Conservation (phyloP, 192 early-diverging fungal genomes). For the Coemansia sp. region DNA sequence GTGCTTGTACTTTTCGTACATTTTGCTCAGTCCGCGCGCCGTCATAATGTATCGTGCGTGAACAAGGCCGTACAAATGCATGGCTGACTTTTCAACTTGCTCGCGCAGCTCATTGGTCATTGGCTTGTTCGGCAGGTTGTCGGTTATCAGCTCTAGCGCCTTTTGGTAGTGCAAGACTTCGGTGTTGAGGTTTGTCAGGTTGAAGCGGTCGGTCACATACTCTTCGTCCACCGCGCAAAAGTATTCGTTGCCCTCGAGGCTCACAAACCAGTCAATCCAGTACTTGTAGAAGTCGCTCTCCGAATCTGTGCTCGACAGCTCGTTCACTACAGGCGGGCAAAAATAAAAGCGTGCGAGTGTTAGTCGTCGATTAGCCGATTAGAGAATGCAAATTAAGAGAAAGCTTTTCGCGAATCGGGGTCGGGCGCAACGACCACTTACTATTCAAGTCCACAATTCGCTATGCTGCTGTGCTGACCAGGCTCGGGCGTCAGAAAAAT, state of each 20-base stretch:
- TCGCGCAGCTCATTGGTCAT: slow-evolving; percentile 68
- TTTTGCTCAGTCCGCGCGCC: slow-evolving; percentile 86
- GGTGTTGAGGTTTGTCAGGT: slow-evolving; percentile 88
- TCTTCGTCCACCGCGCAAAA: slow-evolving; percentile 99
- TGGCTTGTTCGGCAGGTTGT: slow-evolving; percentile 57
- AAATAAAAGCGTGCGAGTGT: not conserved
- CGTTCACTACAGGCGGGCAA: slow-evolving; percentile 34
- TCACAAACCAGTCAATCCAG: slow-evolving; percentile 97
- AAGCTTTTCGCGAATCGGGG: slow-evolving; percentile 1
- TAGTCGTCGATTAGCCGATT: not conserved
- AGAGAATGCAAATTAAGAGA: not conserved
- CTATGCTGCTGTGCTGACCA: too few relatives aligned
- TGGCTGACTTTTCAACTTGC: slow-evolving; percentile 86
- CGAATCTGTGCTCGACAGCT: slow-evolving; percentile 46
- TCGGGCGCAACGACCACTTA: not conserved
- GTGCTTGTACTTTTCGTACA: slow-evolving; percentile 95
- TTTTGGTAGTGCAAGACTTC: slow-evolving; percentile 92
- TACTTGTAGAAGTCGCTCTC: slow-evolving; percentile 60
- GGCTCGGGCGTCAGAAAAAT: too few relatives aligned
- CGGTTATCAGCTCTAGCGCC: slow-evolving; percentile 91
- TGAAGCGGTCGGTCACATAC: slow-evolving; percentile 97
- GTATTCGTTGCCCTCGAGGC: slow-evolving; percentile 93
- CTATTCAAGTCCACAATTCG: not conserved
- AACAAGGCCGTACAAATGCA: slow-evolving; percentile 97
- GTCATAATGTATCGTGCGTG: slow-evolving; percentile 98